Evolutionary conservation across 257 asterid species (phyloP), one percentile per base, ranked within the genome.

Genomic region (Asclepias syriaca): DNA sequence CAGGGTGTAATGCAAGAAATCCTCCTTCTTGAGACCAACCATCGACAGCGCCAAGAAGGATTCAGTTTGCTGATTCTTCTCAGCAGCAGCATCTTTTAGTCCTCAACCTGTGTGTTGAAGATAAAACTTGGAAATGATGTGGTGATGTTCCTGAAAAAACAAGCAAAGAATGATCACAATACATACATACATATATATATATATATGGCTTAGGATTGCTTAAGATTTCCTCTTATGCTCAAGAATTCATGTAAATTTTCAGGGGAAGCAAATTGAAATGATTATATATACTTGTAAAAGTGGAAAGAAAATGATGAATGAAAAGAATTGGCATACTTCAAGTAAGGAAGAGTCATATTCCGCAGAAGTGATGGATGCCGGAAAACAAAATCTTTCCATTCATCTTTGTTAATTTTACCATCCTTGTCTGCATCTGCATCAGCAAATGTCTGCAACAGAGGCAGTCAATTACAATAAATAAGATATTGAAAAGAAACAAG

Each of bases 341-440:
- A 82, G 83, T 89, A 87, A 49, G 91, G 99, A 72, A 91, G 77
- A 57, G 99, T 94, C 99, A 91, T 94, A 86, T 91, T 83, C 88
- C 83, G 89, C 89, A 94, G 72, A 66, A 94, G 92, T 15, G 97
- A 82, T 0, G 97, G 99, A 68, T 78, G 78, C 27, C 86, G 81
- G 53, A 79, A 19, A 64, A 78, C 93, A 29, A 91, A 89, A 22
- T 80, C 86, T 77, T 84, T 85, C 98, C 98, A 94, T 49, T 93
- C 98, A 56, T 84, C 88, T 77, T 81, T 87, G 70, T 79, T 79
- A 55, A 94, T 91, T 81, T 71, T 91, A 27, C 96, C 98, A 77
- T 93, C 96, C 65, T 70, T 65, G 60, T 91, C 93, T 46, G 88
- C 82, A 81, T 93, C 97, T 54, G 87, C 96, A 77, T 91, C 97